These are phyloP conservation scores for Beauveria asiatica DNA, from an alignment of 2,329 filamentous ascomycete genomes.

Conservation along the genomic window DNA sequence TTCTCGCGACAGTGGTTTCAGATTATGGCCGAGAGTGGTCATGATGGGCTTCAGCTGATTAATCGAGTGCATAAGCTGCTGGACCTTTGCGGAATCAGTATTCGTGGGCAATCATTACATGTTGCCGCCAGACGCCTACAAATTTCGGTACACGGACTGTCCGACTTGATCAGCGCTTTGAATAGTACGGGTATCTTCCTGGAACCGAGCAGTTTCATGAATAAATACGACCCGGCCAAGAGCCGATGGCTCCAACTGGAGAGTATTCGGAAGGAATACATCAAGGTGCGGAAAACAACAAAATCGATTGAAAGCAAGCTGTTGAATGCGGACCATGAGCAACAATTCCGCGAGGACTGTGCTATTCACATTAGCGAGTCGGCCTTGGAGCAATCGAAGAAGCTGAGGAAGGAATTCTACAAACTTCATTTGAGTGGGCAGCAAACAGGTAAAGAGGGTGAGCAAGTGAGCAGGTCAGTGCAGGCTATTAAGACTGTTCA, in stretches of 20 bases:
- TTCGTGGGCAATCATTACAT: not conserved
- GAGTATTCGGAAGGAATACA: conserved; percentile 26
- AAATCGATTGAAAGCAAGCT: conserved; percentile 28
- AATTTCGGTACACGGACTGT: conserved; percentile 17
- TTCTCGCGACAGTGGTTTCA: conserved; percentile 19
- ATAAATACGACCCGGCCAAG: conserved; percentile 2
- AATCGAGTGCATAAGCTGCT: conserved; percentile 27
- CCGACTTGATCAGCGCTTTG: not conserved
- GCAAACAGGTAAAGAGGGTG: not conserved
- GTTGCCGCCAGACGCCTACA: conserved; percentile 17
- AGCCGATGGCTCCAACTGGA: conserved; percentile 26
- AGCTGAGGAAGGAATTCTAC: conserved; percentile 18
- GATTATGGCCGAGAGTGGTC: conserved; percentile 18
- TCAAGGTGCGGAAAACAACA: conserved; percentile 20
- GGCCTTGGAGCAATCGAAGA: conserved; percentile 15
- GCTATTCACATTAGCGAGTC: conserved; percentile 19
- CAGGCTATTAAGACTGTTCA: not conserved
- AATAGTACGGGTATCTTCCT: not conserved
- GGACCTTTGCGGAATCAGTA: conserved; percentile 26
- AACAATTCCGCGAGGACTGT: conserved; percentile 22
- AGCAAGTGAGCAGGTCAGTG: not conserved
- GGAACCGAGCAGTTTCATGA: not conserved
- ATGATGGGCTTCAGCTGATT: conserved; percentile 19
- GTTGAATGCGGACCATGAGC: conserved; percentile 22
- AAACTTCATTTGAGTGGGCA: not conserved